Evolutionary conservation across 75 land plant genomes (phyloP).

Genomic region (Isoetes taiwanensis): DNA sequence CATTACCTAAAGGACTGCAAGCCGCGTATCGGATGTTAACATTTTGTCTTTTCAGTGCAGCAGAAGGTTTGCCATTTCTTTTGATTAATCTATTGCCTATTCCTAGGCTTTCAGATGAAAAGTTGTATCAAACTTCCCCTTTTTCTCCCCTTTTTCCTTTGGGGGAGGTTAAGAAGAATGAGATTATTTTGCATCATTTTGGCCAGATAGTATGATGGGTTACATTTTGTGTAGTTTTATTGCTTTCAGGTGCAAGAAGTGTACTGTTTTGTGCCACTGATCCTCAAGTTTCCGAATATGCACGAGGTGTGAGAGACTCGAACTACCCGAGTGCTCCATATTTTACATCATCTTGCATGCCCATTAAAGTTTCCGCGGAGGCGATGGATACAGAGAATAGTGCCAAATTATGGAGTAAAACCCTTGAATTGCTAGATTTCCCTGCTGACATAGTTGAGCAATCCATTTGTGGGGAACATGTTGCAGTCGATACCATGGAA

Average conservation of each 20-base stretch:
- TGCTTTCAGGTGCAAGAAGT: constrained; percentile 86
- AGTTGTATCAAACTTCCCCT: too few species aligned
- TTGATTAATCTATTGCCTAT: too few species aligned
- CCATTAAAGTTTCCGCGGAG: constrained; percentile 55
- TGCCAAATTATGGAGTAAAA: constrained; percentile 59
- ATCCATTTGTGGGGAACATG: neutral
- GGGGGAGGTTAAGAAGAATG: too few species aligned
- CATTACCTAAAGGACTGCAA: neutral
- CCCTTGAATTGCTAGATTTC: constrained; percentile 59
- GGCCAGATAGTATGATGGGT: too few species aligned
- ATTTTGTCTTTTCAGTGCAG: constrained; percentile 10
- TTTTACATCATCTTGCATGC: constrained; percentile 65
- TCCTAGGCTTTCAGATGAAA: too few species aligned
- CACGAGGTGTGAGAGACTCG: constrained; percentile 43
- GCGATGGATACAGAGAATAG: constrained; percentile 58
- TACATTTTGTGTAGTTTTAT: too few species aligned
- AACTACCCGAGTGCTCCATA: constrained; percentile 81
- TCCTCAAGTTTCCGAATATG: constrained; percentile 70
- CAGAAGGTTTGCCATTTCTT: constrained; percentile 1
- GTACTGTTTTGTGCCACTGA: constrained; percentile 85
- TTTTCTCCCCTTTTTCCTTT: too few species aligned
- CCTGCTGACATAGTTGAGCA: constrained; percentile 50
- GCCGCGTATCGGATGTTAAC: neutral
- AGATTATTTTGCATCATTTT: too few species aligned
- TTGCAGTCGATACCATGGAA: too few species aligned